Conservation (phyloP, 202 grass and related monocot genomes). For the Eragrostis tef region DNA sequence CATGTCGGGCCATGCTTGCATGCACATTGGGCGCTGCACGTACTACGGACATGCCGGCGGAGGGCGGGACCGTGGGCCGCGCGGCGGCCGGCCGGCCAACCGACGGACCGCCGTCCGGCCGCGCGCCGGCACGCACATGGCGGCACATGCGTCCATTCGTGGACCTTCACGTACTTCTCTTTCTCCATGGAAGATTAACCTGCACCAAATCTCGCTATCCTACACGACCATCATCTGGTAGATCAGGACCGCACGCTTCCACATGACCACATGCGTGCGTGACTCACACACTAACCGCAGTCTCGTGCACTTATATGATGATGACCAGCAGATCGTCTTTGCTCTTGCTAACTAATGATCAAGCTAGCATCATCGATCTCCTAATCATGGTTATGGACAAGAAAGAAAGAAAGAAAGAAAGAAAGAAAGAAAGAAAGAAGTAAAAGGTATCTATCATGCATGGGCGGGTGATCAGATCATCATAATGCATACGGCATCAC, state of each 20-base stretch:
- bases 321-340: no score
- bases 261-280: no score
- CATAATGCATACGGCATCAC: neutral
- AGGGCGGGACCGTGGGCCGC: neutral
- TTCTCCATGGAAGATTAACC: neutral
- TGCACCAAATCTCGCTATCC: neutral
- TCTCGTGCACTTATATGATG: no score
- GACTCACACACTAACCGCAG: no score
- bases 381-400: neutral
- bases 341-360: neutral
- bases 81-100: slow-evolving; percentile 27
- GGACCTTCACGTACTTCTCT: neutral
- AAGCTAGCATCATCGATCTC: neutral
- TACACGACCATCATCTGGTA: neutral
- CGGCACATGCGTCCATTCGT: slow-evolving; percentile 3
- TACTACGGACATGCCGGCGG: neutral
- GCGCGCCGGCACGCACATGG: slow-evolving; percentile 45
- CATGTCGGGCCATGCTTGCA: neutral
- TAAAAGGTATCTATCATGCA: neutral
- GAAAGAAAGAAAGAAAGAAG: neutral
- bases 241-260: neutral
- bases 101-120: slow-evolving; percentile 38
- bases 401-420: slow-evolving; percentile 4
- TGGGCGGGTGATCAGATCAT: neutral
- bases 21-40: neutral